Percentiles rank a stretch among this genome's conserved stretches.
phyloP scores from a whole-genome alignment of 2,329 filamentous ascomycete genomes.

The Colletotrichum sp. region DNA sequence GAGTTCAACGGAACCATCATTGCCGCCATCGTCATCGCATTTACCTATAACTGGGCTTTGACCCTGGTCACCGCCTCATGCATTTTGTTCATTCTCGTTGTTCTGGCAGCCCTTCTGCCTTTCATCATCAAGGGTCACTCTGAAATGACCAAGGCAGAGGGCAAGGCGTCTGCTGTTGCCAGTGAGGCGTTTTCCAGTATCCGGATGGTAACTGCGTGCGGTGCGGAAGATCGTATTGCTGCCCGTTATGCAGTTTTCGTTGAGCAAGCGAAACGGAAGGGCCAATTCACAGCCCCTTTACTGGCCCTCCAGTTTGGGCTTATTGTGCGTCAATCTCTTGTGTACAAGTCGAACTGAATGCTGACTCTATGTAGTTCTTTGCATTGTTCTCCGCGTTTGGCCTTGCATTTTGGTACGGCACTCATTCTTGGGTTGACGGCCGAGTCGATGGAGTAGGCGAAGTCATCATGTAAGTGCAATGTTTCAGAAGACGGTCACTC shows the following conservation, averaged over 20 bases:
- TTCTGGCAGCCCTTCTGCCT: slow-evolving; percentile 55
- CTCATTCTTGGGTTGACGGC: slow-evolving; percentile 52
- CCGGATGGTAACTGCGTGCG: slow-evolving; percentile 67
- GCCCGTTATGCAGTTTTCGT: slow-evolving; percentile 61
- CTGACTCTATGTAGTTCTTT: slow-evolving; percentile 50
- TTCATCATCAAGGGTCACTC: slow-evolving; percentile 59
- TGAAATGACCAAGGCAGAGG: slow-evolving; percentile 55
- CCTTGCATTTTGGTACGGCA: slow-evolving; percentile 68
- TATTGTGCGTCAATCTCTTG: slow-evolving; percentile 36
- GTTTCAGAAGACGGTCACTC: background rate
- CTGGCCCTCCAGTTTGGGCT: slow-evolving; percentile 58
- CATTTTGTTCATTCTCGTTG: slow-evolving; percentile 59
- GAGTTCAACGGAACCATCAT: slow-evolving; percentile 60
- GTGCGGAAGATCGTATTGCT: slow-evolving; percentile 60
- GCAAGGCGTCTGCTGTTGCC: slow-evolving; percentile 62
- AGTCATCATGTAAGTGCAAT: slow-evolving; percentile 55
- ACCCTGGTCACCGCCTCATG: slow-evolving; percentile 64
- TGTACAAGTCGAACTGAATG: background rate
- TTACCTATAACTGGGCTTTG: slow-evolving; percentile 62
- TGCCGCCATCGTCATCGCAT: slow-evolving; percentile 58
- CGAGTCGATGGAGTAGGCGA: slow-evolving; percentile 54
- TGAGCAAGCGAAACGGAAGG: slow-evolving; percentile 56
- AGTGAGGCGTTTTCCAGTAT: slow-evolving; percentile 66
- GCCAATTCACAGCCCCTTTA: slow-evolving; percentile 54
- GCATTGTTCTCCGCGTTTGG: slow-evolving; percentile 57